Conservation (phyloP, 1,139 yeast genomes). For the Hyphopichia fennica region DNA sequence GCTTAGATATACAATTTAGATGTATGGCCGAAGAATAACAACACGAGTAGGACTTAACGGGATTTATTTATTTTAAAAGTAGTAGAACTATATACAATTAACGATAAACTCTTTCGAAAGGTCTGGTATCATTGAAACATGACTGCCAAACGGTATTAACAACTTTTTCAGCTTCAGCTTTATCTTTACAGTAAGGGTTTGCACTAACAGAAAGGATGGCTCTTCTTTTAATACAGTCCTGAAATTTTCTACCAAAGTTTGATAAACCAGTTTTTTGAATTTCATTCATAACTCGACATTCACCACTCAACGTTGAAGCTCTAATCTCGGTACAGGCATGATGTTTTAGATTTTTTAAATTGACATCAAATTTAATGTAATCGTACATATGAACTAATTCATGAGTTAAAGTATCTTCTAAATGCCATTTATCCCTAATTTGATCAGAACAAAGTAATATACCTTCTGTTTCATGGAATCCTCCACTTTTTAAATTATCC, state of each 20-base stretch:
- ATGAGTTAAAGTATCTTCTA: conserved; percentile 90
- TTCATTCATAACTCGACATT: conserved; percentile 88
- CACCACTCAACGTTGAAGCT: conserved; percentile 92
- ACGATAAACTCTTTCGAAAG: conserved; percentile 86
- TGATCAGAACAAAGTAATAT: conserved; percentile 85
- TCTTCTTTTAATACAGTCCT: conserved; percentile 83
- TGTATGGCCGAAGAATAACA: too few species aligned
- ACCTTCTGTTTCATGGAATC: conserved; percentile 89
- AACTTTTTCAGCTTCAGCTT: conserved; percentile 72
- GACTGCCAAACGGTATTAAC: conserved; percentile 90
- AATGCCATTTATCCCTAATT: conserved; percentile 72
- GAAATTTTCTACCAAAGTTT: conserved; percentile 79
- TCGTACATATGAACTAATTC: conserved; percentile 95
- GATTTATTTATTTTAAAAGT: background rate
- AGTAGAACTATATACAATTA: conserved; percentile 15
- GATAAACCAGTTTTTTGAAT: conserved; percentile 64
- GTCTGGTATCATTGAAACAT: conserved; percentile 93
- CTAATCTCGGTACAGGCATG: conserved; percentile 97
- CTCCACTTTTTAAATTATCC: conserved; percentile 86
- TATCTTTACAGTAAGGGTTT: conserved; percentile 76
- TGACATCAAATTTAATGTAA: conserved; percentile 80
- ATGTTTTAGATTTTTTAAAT: conserved; percentile 80
- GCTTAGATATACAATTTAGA: too few species aligned
- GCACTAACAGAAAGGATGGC: conserved; percentile 83
- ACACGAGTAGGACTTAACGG: background rate